phyloP scores from a whole-genome alignment of 225 moss, liverwort and hornwort species.

The Ulota crispa region DNA sequence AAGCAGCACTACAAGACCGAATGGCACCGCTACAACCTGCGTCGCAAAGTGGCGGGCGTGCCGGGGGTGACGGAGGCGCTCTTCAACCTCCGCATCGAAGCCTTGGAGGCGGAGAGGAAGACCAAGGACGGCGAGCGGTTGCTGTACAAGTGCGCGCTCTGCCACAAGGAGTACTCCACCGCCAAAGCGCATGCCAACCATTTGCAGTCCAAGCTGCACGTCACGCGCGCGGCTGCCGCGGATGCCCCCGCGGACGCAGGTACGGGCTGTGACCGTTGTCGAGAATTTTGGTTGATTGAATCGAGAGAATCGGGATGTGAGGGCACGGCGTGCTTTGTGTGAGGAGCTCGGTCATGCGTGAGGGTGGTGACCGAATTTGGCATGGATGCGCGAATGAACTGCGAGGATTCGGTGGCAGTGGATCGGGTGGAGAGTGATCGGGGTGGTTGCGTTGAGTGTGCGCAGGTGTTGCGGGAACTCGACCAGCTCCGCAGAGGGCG shows the following conservation, averaged over 20 bases:
- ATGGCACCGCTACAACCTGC: slow-evolving; percentile 97
- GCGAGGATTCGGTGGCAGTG: not conserved
- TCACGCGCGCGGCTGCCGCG: slow-evolving; percentile 59
- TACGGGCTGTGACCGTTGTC: not conserved
- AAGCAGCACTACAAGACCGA: slow-evolving; percentile 89
- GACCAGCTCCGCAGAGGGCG: slow-evolving; percentile 69
- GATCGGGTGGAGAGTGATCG: not conserved
- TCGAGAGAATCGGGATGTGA: not conserved
- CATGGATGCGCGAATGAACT: not conserved
- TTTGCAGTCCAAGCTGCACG: slow-evolving; percentile 78
- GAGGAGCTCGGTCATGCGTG: not conserved
- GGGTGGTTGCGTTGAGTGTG: not conserved
- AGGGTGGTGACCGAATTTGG: not conserved
- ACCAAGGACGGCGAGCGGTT: slow-evolving; percentile 71
- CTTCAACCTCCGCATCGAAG: slow-evolving; percentile 79
- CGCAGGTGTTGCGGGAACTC: slow-evolving; percentile 59
- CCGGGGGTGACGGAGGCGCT: slow-evolving; percentile 92
- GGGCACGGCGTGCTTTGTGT: no score
- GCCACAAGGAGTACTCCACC: slow-evolving; percentile 87
- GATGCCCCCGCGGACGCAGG: slow-evolving; percentile 63
- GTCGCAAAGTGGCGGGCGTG: slow-evolving; percentile 94
- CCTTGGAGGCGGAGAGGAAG: slow-evolving; percentile 77
- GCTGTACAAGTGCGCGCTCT: slow-evolving; percentile 81
- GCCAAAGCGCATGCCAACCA: slow-evolving; percentile 83
- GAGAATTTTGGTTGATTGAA: not conserved